These are phyloP conservation scores for Argentina anserina DNA, from an alignment of 306 rosid genomes.

Conservation along the genomic window DNA sequence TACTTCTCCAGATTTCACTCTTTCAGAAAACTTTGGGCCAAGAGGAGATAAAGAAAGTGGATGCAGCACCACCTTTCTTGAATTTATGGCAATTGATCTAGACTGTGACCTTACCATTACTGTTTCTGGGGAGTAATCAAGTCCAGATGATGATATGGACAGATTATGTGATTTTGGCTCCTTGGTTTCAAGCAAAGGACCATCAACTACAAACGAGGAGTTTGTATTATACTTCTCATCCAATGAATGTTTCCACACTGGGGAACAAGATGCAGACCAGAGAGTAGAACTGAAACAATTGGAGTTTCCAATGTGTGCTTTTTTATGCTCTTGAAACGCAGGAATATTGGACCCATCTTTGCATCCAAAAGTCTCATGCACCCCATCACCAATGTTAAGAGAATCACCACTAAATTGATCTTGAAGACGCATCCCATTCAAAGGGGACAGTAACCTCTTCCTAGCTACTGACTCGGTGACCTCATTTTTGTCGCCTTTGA, in stretches of 20 bases:
- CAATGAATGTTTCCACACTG: conserved; percentile 31
- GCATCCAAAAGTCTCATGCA: conserved; percentile 24
- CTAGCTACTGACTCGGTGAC: conserved; percentile 31
- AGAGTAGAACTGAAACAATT: conserved; percentile 22
- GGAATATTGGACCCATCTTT: conserved; percentile 27
- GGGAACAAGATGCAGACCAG: conserved; percentile 48
- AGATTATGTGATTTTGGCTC: conserved; percentile 27
- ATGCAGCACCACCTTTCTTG: conserved; percentile 30
- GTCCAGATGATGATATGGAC: conserved; percentile 28
- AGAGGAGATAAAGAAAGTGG: conserved; percentile 66
- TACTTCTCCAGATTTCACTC: conserved; percentile 26
- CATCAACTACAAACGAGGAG: conserved; percentile 29
- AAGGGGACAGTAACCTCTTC: conserved; percentile 53
- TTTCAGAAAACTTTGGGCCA: conserved; percentile 47
- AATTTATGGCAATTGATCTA: conserved; percentile 35
- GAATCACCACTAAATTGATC: conserved; percentile 44
- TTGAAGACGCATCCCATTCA: conserved; percentile 45
- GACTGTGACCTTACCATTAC: conserved; percentile 27
- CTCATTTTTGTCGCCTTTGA: conserved; percentile 29
- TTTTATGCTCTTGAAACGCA: conserved; percentile 39
- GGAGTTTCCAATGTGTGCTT: conserved; percentile 41
- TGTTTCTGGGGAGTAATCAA: conserved; percentile 26
- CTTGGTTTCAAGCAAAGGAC: conserved; percentile 27
- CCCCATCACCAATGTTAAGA: conserved; percentile 32
- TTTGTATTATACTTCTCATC: conserved; percentile 22